Base-by-base conservation (phyloP, 2,329 filamentous ascomycete species). In the Neofusicoccum kwambonambiense region DNA sequence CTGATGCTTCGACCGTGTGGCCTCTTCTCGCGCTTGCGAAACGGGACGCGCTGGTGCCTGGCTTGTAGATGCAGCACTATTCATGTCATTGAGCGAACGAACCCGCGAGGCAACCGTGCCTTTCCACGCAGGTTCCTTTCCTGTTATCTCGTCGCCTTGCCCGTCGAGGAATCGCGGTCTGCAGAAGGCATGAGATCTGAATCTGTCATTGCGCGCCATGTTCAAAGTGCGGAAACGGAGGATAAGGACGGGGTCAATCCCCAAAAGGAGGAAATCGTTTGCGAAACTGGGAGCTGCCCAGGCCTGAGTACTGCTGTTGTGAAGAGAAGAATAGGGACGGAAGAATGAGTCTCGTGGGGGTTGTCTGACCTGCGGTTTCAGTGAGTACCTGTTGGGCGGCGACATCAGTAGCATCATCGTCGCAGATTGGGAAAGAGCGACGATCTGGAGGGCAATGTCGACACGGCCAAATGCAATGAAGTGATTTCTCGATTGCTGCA, bases 21-120 rank as follows among this genome's bases (percentile, higher is more conserved):
- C 19, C 19, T 17, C 51, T 13, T 49, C 42, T 13, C 22, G 50
- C 4, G 12, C 1, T 3, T 47, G 11, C 8, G 35, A 45, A 2
- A 37, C 19, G 8, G 45, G 12, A 7, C 35, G 58, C 12, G 17
- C 4, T 17, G 45, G 12, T 19, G 12, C 3, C 8, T 37, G 57
- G 4, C 34, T 27, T 50, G 31, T n/a, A 19, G 15, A 15, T n/a
- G 50, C 50, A 31, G 52, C n/a, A 34, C 49, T 47, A 11, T 58
- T 27, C 19, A 39, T 27, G 9, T 64, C 62, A 22, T 64, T 64
- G 19, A 64, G 17, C 2, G 51, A 58, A 6, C 62, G 62, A n/a
- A 64, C 51, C n/a, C 62, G 62, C 34, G 62, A 64, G 8, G 62
- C 62, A 3, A 64, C 62, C 7, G 62, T 64, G 27, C 62, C 62